Evolutionary conservation across 2,329 filamentous ascomycete species (phyloP), one percentile per base, ranked within the genome.

Genomic region (Ceratocystis colombiana): DNA sequence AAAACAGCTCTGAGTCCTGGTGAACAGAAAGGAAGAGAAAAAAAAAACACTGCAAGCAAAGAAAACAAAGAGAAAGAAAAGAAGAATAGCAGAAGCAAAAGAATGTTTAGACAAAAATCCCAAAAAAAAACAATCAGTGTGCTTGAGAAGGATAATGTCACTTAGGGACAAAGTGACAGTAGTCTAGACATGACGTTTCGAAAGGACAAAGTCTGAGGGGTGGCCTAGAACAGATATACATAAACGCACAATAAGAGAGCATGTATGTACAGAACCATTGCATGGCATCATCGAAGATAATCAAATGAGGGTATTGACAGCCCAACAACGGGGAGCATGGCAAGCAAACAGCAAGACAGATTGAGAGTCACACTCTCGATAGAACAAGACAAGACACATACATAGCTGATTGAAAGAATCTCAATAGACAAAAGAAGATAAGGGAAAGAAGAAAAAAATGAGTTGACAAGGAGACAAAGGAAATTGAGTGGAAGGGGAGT

Each of bases 351-450:
- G 45, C 45, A 63, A 37, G 33, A 63, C 41, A 28, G 41, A 63
- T 48, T 20, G 50, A 53, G 44, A 28, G 45, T 28, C 48, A 28
- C n/a, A 37, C 55, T 33, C 55, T 59, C 30, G 17, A 33, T n/a
- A 59, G 33, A n/a, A 59, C 55, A 37, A 37, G 55, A 33, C 55
- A 59, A 41, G 37, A 41, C 37, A 41, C 37, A 41, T 41, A 41
- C 55, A 25, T 28, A 37, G 17, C 55, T 33, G 55, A 59, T 59
- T 59, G 55, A 59, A 37, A 59, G 55, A 37, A 63, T 53, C 62
- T 63, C 62, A 63, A 63, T 63, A 50, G 57, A 64, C 53, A 45
- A 61, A 41, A 61, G 53, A 48, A 67, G 64, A 57, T 44, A 64
- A 61, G 61, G 41, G 28, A 50, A 55, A 37, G 55, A 30, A 61